phyloP scores from a whole-genome alignment of 345 rosid genomes.

The Trapa bicornis region DNA sequence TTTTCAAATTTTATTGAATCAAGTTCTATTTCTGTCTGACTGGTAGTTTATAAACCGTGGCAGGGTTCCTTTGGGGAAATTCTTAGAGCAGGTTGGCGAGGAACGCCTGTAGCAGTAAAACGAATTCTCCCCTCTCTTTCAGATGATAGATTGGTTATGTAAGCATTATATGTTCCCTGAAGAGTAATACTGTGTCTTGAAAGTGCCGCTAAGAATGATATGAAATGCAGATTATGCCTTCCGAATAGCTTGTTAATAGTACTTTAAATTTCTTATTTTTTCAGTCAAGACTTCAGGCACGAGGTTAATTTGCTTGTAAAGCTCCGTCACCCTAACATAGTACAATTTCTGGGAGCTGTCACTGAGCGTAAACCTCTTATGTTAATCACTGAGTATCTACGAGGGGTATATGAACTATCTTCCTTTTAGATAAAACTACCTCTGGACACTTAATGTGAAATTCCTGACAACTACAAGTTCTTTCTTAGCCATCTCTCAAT shows the following conservation, averaged over 20 bases:
- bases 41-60: slow-evolving; percentile 7
- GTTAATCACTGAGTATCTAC: slow-evolving; percentile 85
- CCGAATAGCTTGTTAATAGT: background rate
- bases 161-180: slow-evolving; percentile 19
- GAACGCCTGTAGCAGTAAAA: slow-evolving; percentile 95
- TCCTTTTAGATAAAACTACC: slow-evolving; percentile 1
- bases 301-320: slow-evolving; percentile 93
- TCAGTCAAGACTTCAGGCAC: slow-evolving; percentile 99
- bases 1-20: background rate
- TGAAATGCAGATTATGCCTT: background rate
- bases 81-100: slow-evolving; percentile 89
- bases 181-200: background rate
- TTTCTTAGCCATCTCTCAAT: background rate
- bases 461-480: background rate
- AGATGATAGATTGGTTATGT: slow-evolving; percentile 98
- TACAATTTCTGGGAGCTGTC: slow-evolving; percentile 96
- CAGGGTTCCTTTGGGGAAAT: slow-evolving; percentile 99
- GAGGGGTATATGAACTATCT: slow-evolving; percentile 54
- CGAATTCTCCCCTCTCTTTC: slow-evolving; percentile 97
- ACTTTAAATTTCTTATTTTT: slow-evolving; percentile 10
- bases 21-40: background rate
- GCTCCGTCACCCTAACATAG: slow-evolving; percentile 99
- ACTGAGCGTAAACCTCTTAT: slow-evolving; percentile 98
- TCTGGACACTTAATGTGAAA: background rate
- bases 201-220: background rate